Conservation (phyloP, 106 monocot genomes). For the Allium fistulosum region DNA sequence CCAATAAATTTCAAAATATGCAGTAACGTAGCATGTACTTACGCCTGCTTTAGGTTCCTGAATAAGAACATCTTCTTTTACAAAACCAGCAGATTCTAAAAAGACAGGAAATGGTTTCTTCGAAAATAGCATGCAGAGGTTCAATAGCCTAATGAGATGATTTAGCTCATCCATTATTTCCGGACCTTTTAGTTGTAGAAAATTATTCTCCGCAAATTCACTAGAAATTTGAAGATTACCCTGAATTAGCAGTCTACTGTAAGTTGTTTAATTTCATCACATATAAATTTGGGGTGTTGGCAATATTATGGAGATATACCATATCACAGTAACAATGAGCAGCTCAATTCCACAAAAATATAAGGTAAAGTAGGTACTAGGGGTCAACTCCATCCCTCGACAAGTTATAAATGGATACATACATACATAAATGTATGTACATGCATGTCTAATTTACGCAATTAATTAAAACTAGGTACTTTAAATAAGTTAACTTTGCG, state of each 20-base stretch:
- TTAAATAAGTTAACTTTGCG: too few species aligned
- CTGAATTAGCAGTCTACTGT: slow-evolving; percentile 19
- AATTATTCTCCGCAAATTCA: slow-evolving; percentile 52
- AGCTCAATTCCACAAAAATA: not conserved
- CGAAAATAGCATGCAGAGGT: slow-evolving; percentile 46
- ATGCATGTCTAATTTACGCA: too few species aligned
- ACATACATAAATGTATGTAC: too few species aligned
- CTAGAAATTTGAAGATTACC: slow-evolving; percentile 49
- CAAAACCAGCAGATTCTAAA: slow-evolving; percentile 35
- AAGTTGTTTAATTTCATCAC: not conserved
- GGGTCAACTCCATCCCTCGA: not conserved
- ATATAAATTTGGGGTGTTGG: not conserved
- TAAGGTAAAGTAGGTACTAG: not conserved
- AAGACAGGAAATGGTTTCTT: slow-evolving; percentile 51
- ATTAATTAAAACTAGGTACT: too few species aligned
- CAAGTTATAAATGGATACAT: not conserved
- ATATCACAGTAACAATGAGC: not conserved
- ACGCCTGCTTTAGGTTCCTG: slow-evolving; percentile 52
- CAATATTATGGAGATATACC: not conserved
- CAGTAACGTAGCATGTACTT: slow-evolving; percentile 9
- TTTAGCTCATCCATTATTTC: slow-evolving; percentile 50
- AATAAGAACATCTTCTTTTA: slow-evolving; percentile 44
- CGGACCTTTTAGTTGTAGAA: slow-evolving; percentile 32
- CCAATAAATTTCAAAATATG: not conserved
- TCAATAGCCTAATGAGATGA: slow-evolving; percentile 29